phyloP scores from a whole-genome alignment of 169 alveolate species.

The Plasmodium yoelii region DNA sequence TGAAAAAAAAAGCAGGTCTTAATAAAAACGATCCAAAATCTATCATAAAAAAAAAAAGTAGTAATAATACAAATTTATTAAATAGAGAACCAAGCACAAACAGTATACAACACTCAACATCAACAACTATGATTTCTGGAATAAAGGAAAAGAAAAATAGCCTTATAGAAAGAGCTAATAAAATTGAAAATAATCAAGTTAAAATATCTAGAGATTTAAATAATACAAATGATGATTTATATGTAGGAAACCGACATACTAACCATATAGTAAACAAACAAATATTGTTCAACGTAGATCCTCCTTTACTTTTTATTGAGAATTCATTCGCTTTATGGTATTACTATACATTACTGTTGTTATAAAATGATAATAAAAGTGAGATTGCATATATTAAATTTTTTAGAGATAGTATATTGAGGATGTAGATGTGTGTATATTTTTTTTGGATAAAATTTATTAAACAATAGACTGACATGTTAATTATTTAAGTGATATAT shows the following conservation, averaged over 20 bases:
- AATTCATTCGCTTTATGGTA: constrained; percentile 47
- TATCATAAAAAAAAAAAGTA: too few species aligned
- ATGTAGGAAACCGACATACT: neutral
- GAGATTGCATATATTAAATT: neutral
- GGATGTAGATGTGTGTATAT: too few species aligned
- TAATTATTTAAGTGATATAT: too few species aligned
- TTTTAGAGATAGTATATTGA: too few species aligned
- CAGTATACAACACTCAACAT: too few species aligned
- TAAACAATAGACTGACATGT: too few species aligned
- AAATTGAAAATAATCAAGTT: constrained; percentile 16
- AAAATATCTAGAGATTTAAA: neutral
- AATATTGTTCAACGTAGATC: constrained; percentile 25
- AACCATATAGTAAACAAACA: neutral
- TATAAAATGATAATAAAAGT: neutral
- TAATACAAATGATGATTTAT: neutral
- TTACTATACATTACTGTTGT: neutral
- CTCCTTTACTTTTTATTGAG: constrained; percentile 30
- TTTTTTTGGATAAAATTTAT: too few species aligned
- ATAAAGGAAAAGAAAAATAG: constrained; percentile 23
- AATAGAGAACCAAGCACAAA: neutral
- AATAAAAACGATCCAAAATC: neutral
- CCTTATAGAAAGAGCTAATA: constrained; percentile 31
- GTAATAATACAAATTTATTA: neutral
- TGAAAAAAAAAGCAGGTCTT: neutral
- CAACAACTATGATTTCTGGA: neutral